Evolutionary conservation across 1,139 yeast genomes (phyloP).

Genomic region (Hansenula anomala): DNA sequence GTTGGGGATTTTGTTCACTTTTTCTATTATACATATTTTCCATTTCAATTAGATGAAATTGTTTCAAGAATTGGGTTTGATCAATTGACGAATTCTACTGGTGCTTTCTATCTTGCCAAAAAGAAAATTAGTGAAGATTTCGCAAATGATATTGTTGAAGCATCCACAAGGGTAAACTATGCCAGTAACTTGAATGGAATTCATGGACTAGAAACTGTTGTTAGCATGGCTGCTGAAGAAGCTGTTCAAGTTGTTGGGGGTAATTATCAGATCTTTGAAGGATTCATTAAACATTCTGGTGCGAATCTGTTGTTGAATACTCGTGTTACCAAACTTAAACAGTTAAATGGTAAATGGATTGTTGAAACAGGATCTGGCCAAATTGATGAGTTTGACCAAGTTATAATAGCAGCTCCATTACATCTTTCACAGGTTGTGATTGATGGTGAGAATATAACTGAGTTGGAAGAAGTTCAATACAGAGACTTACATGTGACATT

Average conservation of each 20-base stretch:
- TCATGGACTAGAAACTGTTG: slow-evolving; percentile 35
- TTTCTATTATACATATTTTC: slow-evolving; percentile 24
- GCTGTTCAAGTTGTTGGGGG: slow-evolving; percentile 17
- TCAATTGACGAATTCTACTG: slow-evolving; percentile 21
- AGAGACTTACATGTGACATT: slow-evolving; percentile 27
- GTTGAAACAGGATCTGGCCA: not conserved
- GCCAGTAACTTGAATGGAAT: slow-evolving; percentile 32
- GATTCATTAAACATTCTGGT: slow-evolving; percentile 25
- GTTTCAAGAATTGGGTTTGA: slow-evolving; percentile 21
- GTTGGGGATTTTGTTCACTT: slow-evolving; percentile 11
- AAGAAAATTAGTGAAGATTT: slow-evolving; percentile 20
- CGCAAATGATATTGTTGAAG: slow-evolving; percentile 28
- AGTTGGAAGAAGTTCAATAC: slow-evolving; percentile 22
- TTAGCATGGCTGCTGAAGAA: slow-evolving; percentile 33
- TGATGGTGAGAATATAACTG: slow-evolving; percentile 7
- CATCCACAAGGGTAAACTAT: slow-evolving; percentile 38
- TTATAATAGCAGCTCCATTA: slow-evolving; percentile 38
- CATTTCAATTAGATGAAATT: slow-evolving; percentile 10
- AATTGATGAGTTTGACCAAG: slow-evolving; percentile 30
- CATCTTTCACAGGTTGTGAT: slow-evolving; percentile 24
- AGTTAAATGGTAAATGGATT: slow-evolving; percentile 6
- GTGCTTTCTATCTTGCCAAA: slow-evolving; percentile 10
- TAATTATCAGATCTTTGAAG: slow-evolving; percentile 8
- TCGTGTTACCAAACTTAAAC: slow-evolving; percentile 21
- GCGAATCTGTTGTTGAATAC: slow-evolving; percentile 27